Base-by-base conservation (phyloP, 352 stramenopile species). In the Peronosclerospora sorghi region DNA sequence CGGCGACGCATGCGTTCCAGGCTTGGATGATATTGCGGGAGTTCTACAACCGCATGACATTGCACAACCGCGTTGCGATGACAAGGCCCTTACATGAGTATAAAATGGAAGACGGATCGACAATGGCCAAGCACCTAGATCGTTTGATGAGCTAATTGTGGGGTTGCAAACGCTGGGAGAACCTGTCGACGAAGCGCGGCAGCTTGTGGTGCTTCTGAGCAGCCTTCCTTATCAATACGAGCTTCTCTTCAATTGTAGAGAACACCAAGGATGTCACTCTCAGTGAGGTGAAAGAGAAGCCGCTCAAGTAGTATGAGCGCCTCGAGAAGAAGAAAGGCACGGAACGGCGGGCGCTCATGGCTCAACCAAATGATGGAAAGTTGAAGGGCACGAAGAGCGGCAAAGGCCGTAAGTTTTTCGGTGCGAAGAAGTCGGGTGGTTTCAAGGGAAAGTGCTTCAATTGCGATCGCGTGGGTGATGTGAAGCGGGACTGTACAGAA, bases 141-240 rank as follows among this genome's bases (percentile, higher is more conserved):
- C 38, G 0, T 57, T 65, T 19, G 41, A 65, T 14, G 46, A 72
- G 32, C 40, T 65, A 1, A 36, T 68, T 0, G 39, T 61, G 0
- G 35, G 35, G n/a, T 26, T 71, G 7, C 46, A 65, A 18, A 50
- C 47, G 13, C 18, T 59, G 2, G 45, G 45, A 42, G 51, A 62
- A 8, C 23, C 36, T 0, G 27, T 68, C 0, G 54, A 64, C 20
- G 41, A 59, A 12, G 17, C 51, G 1, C 41, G 58, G 4, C 53
- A 73, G 45, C 14, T 68, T 0, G 51, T 65, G 0, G 29, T 68
- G 0, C 35, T 63, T n/a, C 45, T 66, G 0, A 51, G 45, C 2
- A 69, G 54, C 18, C 46, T 69, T 2, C 41, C 52, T 0, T 7
- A 18, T 2, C 48, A 69, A 4, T 62, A 69, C 34, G 48, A 56